phyloP scores from a whole-genome alignment of 495 filamentous ascomycete genomes.

The Filosporella fistucella region DNA sequence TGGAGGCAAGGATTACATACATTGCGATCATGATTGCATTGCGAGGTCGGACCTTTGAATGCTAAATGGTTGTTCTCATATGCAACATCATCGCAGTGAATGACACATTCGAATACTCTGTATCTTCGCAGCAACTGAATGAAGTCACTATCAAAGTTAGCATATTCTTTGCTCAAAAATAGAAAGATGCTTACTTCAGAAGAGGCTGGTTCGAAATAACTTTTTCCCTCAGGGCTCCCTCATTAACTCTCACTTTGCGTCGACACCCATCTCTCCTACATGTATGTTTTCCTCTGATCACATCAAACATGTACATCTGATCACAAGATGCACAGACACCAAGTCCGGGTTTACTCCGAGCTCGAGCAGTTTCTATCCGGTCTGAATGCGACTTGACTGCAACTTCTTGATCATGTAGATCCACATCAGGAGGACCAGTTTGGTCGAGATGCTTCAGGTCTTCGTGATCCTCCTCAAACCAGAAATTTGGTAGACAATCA shows the following conservation, averaged over 20 bases:
- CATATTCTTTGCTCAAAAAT: not conserved
- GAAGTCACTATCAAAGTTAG: slow-evolving; percentile 5
- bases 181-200: not conserved
- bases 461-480: too few species aligned
- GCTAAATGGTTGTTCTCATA: not conserved
- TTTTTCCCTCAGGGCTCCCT: not conserved
- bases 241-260: slow-evolving; percentile 5
- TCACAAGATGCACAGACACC: slow-evolving; percentile 8
- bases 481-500: too few species aligned
- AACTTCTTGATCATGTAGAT: too few species aligned
- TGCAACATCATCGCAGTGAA: slow-evolving; percentile 8
- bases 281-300: slow-evolving; percentile 6
- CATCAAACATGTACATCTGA: slow-evolving; percentile 6
- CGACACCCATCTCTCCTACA: slow-evolving; percentile 6
- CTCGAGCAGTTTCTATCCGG: too few species aligned
- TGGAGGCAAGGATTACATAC: slow-evolving; percentile 9
- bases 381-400: too few species aligned
- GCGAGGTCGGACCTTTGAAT: slow-evolving; percentile 3
- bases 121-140: not conserved
- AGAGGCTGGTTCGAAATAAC: not conserved
- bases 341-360: not conserved
- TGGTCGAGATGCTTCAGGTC: too few species aligned
- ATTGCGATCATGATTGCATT: slow-evolving; percentile 16
- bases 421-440: too few species aligned
- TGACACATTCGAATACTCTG: slow-evolving; percentile 7